Base-by-base conservation (phyloP, 2,329 filamentous ascomycete species). In the Lithohypha guttulata region DNA sequence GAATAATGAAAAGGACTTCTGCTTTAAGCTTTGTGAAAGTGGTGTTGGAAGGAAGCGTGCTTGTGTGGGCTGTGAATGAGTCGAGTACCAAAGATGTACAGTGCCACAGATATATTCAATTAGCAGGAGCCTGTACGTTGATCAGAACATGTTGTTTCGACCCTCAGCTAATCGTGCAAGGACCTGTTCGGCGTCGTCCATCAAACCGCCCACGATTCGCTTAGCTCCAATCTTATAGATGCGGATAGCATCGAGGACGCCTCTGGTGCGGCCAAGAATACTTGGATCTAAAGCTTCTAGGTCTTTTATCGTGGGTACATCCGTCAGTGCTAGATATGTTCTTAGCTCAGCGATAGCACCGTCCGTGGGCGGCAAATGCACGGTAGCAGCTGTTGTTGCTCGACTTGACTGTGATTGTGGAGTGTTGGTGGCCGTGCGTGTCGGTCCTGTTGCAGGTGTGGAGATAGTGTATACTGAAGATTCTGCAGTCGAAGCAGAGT, bases 111-210 rank as follows among this genome's bases (percentile, higher is more conserved):
- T n/a, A n/a, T n/a, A n/a, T n/a, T n/a, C n/a, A n/a, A n/a, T n/a
- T n/a, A n/a, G n/a, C n/a, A n/a, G n/a, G n/a, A n/a, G n/a, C n/a
- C n/a, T n/a, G n/a, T n/a, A n/a, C n/a, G n/a, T n/a, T n/a, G n/a
- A n/a, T 40, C 30, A 40, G 30, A 40, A 40, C 29, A 33, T 40
- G n/a, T 33, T 30, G 13, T 51, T 52, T 32, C 48, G 43, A 37
- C 48, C 47, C 39, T 58, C 55, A 13, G 49, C 48, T 15, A 59
- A 49, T 34, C 55, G 51, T 39, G 46, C 50, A 35, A 60, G 43
- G 9, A 59, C 57, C 31, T 49, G 40, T 34, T 56, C 53, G 11
- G 52, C 57, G 44, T 59, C 55, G 37, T 56, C 57, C 49, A 59
- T 49, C n/a, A 59, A 47, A 6, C 57, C 58, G n/a, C 55, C 55